Evolutionary conservation across 768 basidiomycete genomes (phyloP), one percentile per base, ranked within the genome.

Genomic region (Pleurotus eryngii): DNA sequence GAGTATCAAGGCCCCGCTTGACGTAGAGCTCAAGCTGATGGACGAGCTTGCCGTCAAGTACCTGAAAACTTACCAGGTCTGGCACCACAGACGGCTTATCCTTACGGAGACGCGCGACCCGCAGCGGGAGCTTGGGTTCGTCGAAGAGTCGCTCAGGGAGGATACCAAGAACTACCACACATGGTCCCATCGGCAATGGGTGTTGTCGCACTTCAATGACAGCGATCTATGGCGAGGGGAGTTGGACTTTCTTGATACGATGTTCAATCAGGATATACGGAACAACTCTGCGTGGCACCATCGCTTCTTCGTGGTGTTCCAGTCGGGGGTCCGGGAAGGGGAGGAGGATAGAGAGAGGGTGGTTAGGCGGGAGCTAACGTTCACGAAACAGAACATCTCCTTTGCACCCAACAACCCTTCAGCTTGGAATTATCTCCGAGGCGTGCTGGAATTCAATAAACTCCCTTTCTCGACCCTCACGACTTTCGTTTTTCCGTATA

Each of bases 251-350:
- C 78, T 87, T 35, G 87, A 94, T 60, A 63, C 68, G 57, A 83
- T 94, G 76, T 70, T 94, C 20, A 75, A 76, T 8, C 73, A 78
- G 24, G 96, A 99, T 69, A 79, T 96, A 38, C 74, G 97, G 64
- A 99, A 99, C 72, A 99, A 99, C 68, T 95, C 92, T 35, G 97
- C 92, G 18, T 99, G 97, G 97, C 91, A 94, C 71, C 93, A 95
- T 72, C 85, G 94, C 45, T 89, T 95, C 78, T 97, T 93, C 69
- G 82, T 95, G 59, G 86, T 92, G 47, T 92, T 85, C 70, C 81
- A 83, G 58, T 81, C 79, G 53, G 85, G 88, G 40, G 74, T 86
- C 60, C 71, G 83, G 63, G 70, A 77, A 55, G 81, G 84, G n/a
- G 81, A 86, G 64, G 76, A 81, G 66, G 84, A 89, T 60, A 70